Base-by-base conservation (phyloP, 2,329 filamentous ascomycete species). In the Beauveria asiatica region DNA sequence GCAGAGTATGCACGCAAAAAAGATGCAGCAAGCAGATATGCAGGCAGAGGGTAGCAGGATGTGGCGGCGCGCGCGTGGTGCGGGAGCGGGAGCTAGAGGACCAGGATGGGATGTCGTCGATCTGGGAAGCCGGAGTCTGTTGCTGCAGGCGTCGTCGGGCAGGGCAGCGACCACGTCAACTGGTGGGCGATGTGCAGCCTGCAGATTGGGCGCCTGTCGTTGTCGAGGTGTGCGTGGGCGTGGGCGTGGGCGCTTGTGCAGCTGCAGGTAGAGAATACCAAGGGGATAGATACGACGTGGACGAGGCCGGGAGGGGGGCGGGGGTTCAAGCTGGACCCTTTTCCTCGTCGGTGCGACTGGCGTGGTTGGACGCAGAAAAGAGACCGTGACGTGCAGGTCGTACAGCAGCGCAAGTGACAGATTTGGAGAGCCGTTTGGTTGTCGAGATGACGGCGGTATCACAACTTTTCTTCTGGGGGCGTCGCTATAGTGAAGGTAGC, bases 1-100 rank as follows among this genome's bases (percentile, higher is more conserved):
- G 51, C 21, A 42, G 51, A 42, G n/a, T 42, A 25, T 27, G 50
- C 50, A 39, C 21, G 50, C 50, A 17, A 19, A 51, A 50, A 23
- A 55, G 52, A 42, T 57, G 54, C 42, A 57, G 30, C 44, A n/a
- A 39, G 42, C 42, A 56, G 54, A 49, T 44, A 50, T 50, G 56
- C 46, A 58, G 56, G 37, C 37, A 5, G 19, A 25, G 30, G 37
- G 45, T 16, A 23, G 52, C n/a, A 33, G 56, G 56, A 30, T 42
- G 56, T 51, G 57, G 49, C 57, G 27, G 49, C 57, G 41, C 11
- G 48, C 48, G 57, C 57, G 57, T 59, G 57, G 57, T 58, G 33
- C 57, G 57, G 57, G 45, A 60, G 59, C 59, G 59, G 59, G 52
- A 60, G 52, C 59, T 56, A 60, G 45, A 41, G 50, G 27, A 45